Percentiles rank a stretch among this genome's conserved stretches.
Conservation (phyloP, 495 filamentous ascomycete genomes). For the Penicillium dipodomyicola region DNA sequence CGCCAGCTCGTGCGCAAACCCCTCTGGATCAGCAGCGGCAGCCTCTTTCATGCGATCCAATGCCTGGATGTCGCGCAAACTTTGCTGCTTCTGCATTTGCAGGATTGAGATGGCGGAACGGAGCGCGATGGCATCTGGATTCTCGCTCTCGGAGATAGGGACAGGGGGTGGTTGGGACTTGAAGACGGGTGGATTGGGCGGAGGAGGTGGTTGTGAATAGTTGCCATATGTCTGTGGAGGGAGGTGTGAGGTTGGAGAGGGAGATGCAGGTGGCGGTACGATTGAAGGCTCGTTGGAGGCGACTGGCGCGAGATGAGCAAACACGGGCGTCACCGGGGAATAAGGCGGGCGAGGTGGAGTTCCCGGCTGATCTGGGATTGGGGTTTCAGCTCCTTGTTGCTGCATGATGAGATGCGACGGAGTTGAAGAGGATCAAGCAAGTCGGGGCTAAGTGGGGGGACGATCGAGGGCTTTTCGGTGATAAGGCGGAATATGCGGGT, state of each 20-base stretch:
- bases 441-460: constrained; percentile 1
- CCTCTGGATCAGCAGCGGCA: constrained; percentile 65
- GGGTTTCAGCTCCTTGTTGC: constrained; percentile 8
- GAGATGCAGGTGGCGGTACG: constrained; percentile 36
- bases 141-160: constrained; percentile 71
- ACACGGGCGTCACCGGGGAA: constrained; percentile 48
- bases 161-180: constrained; percentile 53
- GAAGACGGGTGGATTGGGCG: constrained; percentile 28
- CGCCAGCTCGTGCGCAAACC: constrained; percentile 61
- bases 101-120: constrained; percentile 76
- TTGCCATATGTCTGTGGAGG: constrained; percentile 4
- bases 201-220: constrained; percentile 19
- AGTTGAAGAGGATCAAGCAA: neutral
- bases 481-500: constrained; percentile 6
- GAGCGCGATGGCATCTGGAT: constrained; percentile 81
- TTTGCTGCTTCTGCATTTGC: constrained; percentile 76
- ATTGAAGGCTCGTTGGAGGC: constrained; percentile 33
- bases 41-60: constrained; percentile 61
- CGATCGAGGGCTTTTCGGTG: neutral
- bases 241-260: constrained; percentile 30
- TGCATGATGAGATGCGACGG: constrained; percentile 13
- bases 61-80: constrained; percentile 63
- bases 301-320: constrained; percentile 42
- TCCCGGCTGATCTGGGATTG: constrained; percentile 27
- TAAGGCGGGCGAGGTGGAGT: constrained; percentile 49